Conservation (phyloP, 208 protist genomes). For the Angomonas ambiguus region DNA sequence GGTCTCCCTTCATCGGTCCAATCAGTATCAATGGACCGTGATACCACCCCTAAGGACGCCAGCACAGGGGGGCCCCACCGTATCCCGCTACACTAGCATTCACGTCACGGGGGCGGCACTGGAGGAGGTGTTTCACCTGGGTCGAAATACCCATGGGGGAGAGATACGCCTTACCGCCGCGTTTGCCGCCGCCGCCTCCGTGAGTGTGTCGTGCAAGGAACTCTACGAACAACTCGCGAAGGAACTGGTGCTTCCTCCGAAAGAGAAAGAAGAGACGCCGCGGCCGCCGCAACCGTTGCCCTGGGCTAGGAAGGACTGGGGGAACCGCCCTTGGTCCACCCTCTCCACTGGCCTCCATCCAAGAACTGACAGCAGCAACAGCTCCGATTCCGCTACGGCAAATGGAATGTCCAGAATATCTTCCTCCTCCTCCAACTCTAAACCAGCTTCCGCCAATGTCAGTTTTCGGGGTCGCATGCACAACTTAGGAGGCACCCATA, state of each 20-base stretch:
- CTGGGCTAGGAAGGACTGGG: background rate
- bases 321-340: background rate
- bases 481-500: background rate
- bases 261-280: background rate
- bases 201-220: background rate
- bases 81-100: background rate
- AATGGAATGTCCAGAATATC: background rate
- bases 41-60: background rate
- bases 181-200: background rate
- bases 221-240: background rate
- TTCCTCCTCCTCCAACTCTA: background rate
- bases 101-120: slow-evolving; percentile 56
- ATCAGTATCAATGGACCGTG: slow-evolving; percentile 20
- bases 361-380: background rate
- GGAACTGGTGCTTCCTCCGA: background rate
- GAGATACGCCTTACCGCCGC: background rate
- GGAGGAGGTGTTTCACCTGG: slow-evolving; percentile 37
- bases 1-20: slow-evolving; percentile 51
- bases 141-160: slow-evolving; percentile 1
- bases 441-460: background rate
- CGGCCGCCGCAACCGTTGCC: background rate
- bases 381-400: background rate
- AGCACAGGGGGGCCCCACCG: background rate
- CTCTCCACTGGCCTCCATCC: background rate
- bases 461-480: background rate